These are phyloP conservation scores for Podospora comata DNA, from an alignment of 495 filamentous ascomycete genomes.

Conservation along the genomic window DNA sequence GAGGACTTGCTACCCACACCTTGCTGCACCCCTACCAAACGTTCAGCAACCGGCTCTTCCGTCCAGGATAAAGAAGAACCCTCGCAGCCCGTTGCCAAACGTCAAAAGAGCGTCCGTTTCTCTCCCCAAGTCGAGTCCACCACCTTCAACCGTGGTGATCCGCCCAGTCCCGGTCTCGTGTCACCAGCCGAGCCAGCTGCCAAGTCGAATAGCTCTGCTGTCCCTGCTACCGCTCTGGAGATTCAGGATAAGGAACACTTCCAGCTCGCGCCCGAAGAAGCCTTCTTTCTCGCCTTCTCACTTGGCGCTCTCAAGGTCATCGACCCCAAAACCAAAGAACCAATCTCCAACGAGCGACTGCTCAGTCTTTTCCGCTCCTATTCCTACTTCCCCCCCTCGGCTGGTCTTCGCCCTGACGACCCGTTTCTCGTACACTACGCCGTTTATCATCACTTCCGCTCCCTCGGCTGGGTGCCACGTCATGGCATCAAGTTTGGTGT, in stretches of 20 bases:
- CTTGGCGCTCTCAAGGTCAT: constrained; percentile 72
- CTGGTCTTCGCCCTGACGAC: constrained; percentile 58
- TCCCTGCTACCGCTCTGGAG: constrained; percentile 13
- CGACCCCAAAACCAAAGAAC: constrained; percentile 50
- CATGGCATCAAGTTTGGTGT: constrained; percentile 92
- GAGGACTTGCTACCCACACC: constrained; percentile 11
- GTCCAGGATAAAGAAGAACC: background rate
- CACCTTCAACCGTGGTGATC: constrained; percentile 49
- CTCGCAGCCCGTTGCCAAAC: constrained; percentile 27
- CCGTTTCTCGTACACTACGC: constrained; percentile 82
- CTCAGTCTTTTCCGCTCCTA: constrained; percentile 62
- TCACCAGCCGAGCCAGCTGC: background rate
- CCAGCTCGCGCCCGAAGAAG: constrained; percentile 84
- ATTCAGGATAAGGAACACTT: constrained; percentile 83
- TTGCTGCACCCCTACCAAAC: constrained; percentile 10
- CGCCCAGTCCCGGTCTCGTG: constrained; percentile 36
- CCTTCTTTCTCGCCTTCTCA: constrained; percentile 83
- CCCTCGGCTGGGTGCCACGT: constrained; percentile 92
- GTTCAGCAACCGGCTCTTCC: background rate
- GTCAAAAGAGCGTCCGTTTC: constrained; percentile 61
- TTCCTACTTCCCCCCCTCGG: constrained; percentile 64
- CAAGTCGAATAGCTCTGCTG: background rate
- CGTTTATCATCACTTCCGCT: constrained; percentile 95
- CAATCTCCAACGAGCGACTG: constrained; percentile 51
- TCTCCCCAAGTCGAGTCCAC: constrained; percentile 59